phyloP scores from a whole-genome alignment of 495 filamentous ascomycete genomes.

The Penicillium goetzii region DNA sequence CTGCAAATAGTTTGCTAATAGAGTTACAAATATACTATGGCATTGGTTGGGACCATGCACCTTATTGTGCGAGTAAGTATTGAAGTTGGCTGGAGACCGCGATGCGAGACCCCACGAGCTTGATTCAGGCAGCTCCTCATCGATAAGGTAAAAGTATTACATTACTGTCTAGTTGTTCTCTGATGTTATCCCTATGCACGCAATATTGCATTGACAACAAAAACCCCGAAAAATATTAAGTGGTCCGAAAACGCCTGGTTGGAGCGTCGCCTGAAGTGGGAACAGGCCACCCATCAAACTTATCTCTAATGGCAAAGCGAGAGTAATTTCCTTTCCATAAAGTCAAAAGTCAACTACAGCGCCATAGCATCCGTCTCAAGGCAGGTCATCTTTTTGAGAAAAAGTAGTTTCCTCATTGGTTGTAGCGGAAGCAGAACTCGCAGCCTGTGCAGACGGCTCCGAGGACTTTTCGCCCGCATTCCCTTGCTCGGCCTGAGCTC shows the following conservation, averaged over 20 bases:
- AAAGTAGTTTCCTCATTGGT: neutral
- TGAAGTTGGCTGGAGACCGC: neutral
- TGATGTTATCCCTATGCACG: neutral
- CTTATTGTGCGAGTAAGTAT: neutral
- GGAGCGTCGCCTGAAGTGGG: neutral
- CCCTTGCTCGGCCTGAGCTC: neutral
- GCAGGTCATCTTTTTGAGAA: neutral
- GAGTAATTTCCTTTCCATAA: neutral
- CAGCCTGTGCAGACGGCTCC: neutral
- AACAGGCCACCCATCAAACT: neutral
- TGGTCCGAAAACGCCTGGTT: too few species aligned
- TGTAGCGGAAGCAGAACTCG: neutral
- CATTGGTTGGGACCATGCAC: neutral
- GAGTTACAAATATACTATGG: neutral
- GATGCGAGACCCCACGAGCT: neutral
- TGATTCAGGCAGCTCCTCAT: neutral
- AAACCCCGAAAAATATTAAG: neutral
- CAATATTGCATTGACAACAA: neutral
- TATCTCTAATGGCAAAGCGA: neutral
- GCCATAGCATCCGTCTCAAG: neutral
- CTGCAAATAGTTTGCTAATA: neutral
- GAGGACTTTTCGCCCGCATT: neutral
- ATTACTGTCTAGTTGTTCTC: neutral
- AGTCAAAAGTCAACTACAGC: neutral
- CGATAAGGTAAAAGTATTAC: neutral